Evolutionary conservation across 2,329 filamentous ascomycete genomes (phyloP).

Genomic region (Calonectria crousiana): DNA sequence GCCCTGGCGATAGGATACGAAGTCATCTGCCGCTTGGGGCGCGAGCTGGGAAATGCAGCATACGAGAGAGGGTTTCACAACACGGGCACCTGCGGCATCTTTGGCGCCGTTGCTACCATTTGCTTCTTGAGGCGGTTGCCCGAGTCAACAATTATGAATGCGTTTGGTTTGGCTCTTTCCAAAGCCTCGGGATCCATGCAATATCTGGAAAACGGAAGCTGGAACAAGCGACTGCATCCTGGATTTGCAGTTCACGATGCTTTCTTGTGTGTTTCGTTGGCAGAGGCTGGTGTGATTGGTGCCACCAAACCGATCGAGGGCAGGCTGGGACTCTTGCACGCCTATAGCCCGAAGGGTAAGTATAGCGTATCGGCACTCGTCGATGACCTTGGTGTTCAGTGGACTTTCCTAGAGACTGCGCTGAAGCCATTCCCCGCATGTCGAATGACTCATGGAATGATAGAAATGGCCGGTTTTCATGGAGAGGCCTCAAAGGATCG

Average conservation of each 20-base stretch:
- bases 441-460: conserved; percentile 16
- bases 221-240: conserved; percentile 22
- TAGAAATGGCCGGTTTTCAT: not conserved
- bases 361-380: not conserved
- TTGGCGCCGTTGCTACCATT: conserved; percentile 15
- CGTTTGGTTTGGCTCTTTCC: conserved; percentile 22
- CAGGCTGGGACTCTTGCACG: conserved; percentile 11
- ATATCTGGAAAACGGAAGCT: conserved; percentile 23
- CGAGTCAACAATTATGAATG: not conserved
- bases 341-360: conserved; percentile 1
- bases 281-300: conserved; percentile 13
- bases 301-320: conserved; percentile 17
- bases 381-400: not conserved
- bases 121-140: not conserved
- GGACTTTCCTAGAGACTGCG: conserved; percentile 17
- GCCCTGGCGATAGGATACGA: conserved; percentile 21
- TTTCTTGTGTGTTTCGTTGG: conserved; percentile 11
- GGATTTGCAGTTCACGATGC: conserved; percentile 16
- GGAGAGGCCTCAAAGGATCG: not conserved
- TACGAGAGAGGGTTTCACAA: conserved; percentile 19
- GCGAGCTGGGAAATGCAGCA: not conserved
- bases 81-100: conserved; percentile 16
- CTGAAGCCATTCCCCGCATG: conserved; percentile 21
- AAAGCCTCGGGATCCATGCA: conserved; percentile 19
- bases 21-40: conserved; percentile 4